Percentiles rank a stretch among this genome's conserved stretches.
Conservation (phyloP, 2,329 filamentous ascomycete species). For the Verticillium longisporum region DNA sequence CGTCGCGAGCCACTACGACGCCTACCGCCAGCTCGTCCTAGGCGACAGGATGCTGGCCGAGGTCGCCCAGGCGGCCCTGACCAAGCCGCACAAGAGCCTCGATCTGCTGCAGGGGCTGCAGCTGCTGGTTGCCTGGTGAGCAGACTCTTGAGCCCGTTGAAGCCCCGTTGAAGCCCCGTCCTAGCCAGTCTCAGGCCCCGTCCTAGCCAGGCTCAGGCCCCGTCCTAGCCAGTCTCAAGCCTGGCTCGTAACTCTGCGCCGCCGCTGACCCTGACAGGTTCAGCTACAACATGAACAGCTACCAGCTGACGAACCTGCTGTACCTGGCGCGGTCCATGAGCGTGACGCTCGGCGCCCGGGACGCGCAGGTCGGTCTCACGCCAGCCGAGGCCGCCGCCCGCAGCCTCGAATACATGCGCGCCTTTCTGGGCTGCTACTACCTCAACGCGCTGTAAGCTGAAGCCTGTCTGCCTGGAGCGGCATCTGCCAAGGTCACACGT, state of each 20-base stretch:
- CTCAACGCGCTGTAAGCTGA: conserved; percentile 36
- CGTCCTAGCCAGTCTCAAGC: too few relatives aligned
- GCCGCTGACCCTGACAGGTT: conserved; percentile 24
- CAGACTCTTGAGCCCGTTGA: too few relatives aligned
- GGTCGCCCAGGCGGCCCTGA: conserved; percentile 29
- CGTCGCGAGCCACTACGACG: conserved; percentile 32
- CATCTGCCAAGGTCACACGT: not conserved
- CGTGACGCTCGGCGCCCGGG: conserved; percentile 29
- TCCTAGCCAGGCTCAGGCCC: too few relatives aligned
- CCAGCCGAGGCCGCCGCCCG: conserved; percentile 15
- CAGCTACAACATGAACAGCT: conserved; percentile 40
- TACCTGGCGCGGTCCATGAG: conserved; percentile 41
- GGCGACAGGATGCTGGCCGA: conserved; percentile 37
- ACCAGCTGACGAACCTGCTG: conserved; percentile 41
- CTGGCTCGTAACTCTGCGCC: too few relatives aligned
- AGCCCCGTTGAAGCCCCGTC: too few relatives aligned
- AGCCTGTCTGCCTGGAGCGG: not conserved
- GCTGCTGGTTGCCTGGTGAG: conserved; percentile 40
- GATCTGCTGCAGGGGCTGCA: conserved; percentile 41
- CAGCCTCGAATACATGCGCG: conserved; percentile 36
- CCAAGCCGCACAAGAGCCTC: conserved; percentile 34
- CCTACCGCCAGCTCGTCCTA: conserved; percentile 32
- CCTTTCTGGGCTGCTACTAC: conserved; percentile 43
- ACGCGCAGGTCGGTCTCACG: conserved; percentile 16
- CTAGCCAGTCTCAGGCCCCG: too few relatives aligned